These are phyloP conservation scores for Mucor lusitanicus DNA, from an alignment of 371 early-diverging fungal species.

Conservation along the genomic window DNA sequence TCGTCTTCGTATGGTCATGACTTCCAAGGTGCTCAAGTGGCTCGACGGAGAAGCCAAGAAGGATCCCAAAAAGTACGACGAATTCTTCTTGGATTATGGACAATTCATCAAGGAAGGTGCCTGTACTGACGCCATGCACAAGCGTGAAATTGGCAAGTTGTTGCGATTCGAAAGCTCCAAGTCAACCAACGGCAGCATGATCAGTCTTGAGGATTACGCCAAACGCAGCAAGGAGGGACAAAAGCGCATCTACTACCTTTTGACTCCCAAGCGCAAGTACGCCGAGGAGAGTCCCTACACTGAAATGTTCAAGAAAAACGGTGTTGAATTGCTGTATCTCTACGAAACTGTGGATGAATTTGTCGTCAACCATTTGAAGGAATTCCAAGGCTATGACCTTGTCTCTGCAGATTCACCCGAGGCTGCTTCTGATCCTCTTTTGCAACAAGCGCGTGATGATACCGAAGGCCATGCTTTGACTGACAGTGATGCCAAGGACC, in stretches of 20 bases:
- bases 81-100: slow-evolving; percentile 87
- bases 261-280: slow-evolving; percentile 79
- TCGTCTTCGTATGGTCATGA: slow-evolving; percentile 68
- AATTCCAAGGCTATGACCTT: slow-evolving; percentile 78
- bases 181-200: slow-evolving; percentile 55
- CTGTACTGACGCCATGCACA: slow-evolving; percentile 74
- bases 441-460: slow-evolving; percentile 44
- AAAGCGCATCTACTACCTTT: slow-evolving; percentile 91
- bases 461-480: slow-evolving; percentile 30
- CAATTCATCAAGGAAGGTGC: slow-evolving; percentile 90
- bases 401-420: slow-evolving; percentile 82
- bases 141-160: slow-evolving; percentile 79
- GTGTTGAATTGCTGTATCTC: slow-evolving; percentile 76
- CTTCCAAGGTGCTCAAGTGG: slow-evolving; percentile 75
- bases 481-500: slow-evolving; percentile 59
- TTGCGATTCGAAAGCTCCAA: slow-evolving; percentile 85
- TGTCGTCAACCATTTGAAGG: slow-evolving; percentile 73
- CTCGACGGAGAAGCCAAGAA: slow-evolving; percentile 72
- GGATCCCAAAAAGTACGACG: slow-evolving; percentile 72
- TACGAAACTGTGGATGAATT: slow-evolving; percentile 92
- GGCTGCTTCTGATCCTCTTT: slow-evolving; percentile 49
- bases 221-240: slow-evolving; percentile 86
- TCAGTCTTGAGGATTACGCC: slow-evolving; percentile 88
- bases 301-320: slow-evolving; percentile 80
- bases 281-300: slow-evolving; percentile 87